Evolutionary conservation across 2,329 filamentous ascomycete genomes (phyloP).

Genomic region (Ophiostoma perfectum): DNA sequence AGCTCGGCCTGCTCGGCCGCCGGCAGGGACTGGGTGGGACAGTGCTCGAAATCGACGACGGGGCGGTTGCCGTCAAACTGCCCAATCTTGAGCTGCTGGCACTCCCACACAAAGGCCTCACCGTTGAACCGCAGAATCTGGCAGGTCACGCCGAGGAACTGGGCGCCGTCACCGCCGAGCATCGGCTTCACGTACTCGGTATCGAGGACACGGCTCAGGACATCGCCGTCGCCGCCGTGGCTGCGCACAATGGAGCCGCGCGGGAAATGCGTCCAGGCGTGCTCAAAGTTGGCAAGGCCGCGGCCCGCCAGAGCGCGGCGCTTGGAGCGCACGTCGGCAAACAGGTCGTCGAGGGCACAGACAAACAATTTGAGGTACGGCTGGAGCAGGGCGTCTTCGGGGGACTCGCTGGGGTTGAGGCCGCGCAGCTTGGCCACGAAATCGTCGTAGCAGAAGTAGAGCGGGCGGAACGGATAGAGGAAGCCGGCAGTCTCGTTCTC

Average conservation of each 20-base stretch:
- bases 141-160: constrained; percentile 30
- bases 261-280: constrained; percentile 44
- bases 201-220: constrained; percentile 38
- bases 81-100: constrained; percentile 32
- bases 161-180: neutral
- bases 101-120: constrained; percentile 39
- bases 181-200: constrained; percentile 31
- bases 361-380: constrained; percentile 39
- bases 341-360: constrained; percentile 40
- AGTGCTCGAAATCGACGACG: constrained; percentile 37
- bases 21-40: constrained; percentile 35
- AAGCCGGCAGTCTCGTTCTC: constrained; percentile 36
- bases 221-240: constrained; percentile 38
- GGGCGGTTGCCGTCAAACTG: constrained; percentile 39
- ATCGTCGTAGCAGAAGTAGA: constrained; percentile 44
- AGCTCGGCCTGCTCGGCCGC: constrained; percentile 31
- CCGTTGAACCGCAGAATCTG: constrained; percentile 40
- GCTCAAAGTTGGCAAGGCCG: constrained; percentile 39
- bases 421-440: constrained; percentile 34
- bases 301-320: constrained; percentile 35
- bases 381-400: constrained; percentile 31
- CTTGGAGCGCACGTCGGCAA: constrained; percentile 37
- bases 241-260: constrained; percentile 37
- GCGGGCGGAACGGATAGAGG: constrained; percentile 37
- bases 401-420: constrained; percentile 23